Evolutionary conservation across 345 rosid genomes (phyloP), one percentile per base, ranked within the genome.

Genomic region (Ailanthus altissimus): DNA sequence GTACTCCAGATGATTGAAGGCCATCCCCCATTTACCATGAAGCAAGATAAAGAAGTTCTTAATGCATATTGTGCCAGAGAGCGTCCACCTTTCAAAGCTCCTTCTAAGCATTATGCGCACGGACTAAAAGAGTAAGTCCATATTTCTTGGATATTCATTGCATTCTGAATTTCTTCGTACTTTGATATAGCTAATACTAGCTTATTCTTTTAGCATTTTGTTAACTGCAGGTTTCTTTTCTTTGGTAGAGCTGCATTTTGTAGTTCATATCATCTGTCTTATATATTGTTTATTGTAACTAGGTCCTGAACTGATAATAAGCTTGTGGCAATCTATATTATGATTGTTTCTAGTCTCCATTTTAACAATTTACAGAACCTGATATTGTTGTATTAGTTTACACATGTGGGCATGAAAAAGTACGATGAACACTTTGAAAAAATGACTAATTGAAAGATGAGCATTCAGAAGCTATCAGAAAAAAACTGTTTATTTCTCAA

Each of bases 1-100:
- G 23, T 70, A 60, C 51, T 54, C 64, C 79, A 93, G 99, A 89
- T 96, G 97, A 90, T 96, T 14, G 98, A 96, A 86, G 97, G 99
- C 62, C 67, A 75, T 76, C 87, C 85, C 23, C 99, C 99, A 0
- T 91, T 96, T 87, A 78, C 79, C 75, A 81, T 87, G 36, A 91
- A 87, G 86, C 83, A 86, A 74, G 97, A 87, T 11, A 81, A 56
- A 42, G 97, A 93, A 81, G 98, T 88, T 73, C 84, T 87, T 15
- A 77, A 81, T 54, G 86, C 85, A 28, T 93, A 93, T 82, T 84
- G 84, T 60, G 62, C 78, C 40, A 83, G 73, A 78, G 77, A 67
- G 53, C 89, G 94, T 36, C 97, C 98, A 4, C 84, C 83, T 50
- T 96, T 93, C 74, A 88, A 64, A 81, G 97, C 97, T 83, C 91